Conservation (phyloP, 306 rosid species). For the Prinsepia uniflora region DNA sequence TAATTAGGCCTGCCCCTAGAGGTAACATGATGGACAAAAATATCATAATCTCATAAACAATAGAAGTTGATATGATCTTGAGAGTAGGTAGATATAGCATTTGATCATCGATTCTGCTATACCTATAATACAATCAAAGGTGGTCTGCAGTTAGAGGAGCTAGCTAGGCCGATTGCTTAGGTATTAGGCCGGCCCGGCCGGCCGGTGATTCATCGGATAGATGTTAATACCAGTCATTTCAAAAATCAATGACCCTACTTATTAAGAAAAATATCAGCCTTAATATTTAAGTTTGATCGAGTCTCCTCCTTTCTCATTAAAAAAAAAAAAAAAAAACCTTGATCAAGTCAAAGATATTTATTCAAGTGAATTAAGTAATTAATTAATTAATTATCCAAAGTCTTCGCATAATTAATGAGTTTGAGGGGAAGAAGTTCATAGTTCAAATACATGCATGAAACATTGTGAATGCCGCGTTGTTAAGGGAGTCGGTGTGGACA, state of each 20-base stretch:
- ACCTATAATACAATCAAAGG: constrained; percentile 19
- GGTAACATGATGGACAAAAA: constrained; percentile 11
- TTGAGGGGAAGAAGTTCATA: background rate
- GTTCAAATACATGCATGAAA: constrained; percentile 27
- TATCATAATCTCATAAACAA: background rate
- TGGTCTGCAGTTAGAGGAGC: constrained; percentile 39
- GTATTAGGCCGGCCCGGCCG: constrained; percentile 69
- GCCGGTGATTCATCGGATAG: background rate
- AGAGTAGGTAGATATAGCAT: constrained; percentile 35
- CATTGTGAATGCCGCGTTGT: constrained; percentile 26
- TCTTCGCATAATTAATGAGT: background rate
- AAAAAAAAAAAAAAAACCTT: background rate
- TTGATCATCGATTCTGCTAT: constrained; percentile 21
- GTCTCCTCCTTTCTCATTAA: background rate
- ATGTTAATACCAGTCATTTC: background rate
- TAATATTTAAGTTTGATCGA: background rate
- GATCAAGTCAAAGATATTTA: background rate
- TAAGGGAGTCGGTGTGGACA: constrained; percentile 38
- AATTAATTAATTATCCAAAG: background rate
- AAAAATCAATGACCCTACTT: constrained; percentile 4
- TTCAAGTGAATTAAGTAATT: background rate
- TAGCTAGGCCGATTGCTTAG: constrained; percentile 34
- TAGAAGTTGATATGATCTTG: constrained; percentile 8
- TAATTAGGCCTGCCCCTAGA: background rate
- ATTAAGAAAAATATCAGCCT: background rate